A percentile compares a stretch with the other conserved stretches of the same genome.
phyloP scores from a whole-genome alignment of 371 early-diverging fungal genomes.

The Thermomucor indicae-seudaticae region DNA sequence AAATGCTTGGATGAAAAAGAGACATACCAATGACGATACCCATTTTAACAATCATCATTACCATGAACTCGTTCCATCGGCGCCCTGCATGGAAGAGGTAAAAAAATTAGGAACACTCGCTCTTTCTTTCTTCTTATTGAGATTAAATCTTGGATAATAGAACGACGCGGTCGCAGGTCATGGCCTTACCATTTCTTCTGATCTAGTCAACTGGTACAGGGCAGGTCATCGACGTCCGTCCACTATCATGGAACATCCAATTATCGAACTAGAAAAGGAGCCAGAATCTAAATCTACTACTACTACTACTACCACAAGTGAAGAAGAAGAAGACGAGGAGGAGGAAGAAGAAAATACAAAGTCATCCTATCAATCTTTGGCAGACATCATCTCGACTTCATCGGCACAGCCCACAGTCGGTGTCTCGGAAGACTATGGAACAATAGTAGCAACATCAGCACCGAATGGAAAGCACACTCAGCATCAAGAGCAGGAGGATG shows the following conservation, averaged over 20 bases:
- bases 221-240: neutral
- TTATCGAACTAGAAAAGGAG: neutral
- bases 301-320: neutral
- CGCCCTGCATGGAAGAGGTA: neutral
- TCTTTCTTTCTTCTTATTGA: neutral
- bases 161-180: too few species aligned
- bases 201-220: conserved; percentile 17
- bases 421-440: neutral
- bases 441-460: neutral
- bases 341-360: neutral
- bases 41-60: neutral
- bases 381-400: conserved; percentile 9
- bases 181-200: conserved; percentile 2
- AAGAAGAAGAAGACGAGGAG: neutral
- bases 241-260: neutral
- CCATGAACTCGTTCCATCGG: neutral
- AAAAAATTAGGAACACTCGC: neutral
- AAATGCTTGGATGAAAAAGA: conserved; percentile 7
- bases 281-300: neutral
- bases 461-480: neutral
- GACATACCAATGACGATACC: neutral
- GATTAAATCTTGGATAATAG: too few species aligned
- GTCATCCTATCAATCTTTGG: conserved; percentile 11
- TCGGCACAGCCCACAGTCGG: neutral
- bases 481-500: neutral